A percentile compares a stretch with the other conserved stretches of the same genome.
Evolutionary conservation across 352 stramenopile genomes (phyloP).

Genomic region (Pythium vanterpoolii): DNA sequence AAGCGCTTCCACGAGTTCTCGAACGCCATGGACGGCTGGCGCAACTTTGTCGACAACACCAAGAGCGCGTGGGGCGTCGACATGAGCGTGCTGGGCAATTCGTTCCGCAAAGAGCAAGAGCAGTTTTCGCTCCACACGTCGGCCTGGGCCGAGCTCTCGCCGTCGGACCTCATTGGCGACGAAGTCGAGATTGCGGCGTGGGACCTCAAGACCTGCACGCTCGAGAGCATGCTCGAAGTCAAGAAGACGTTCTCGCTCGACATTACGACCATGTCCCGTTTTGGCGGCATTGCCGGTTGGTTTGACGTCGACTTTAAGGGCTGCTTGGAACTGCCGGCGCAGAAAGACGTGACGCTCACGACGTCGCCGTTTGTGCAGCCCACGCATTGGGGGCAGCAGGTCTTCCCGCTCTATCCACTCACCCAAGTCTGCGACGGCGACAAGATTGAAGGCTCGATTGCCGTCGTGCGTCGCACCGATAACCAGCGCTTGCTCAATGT

Average conservation of each 20-base stretch:
- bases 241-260: slow-evolving; percentile 65
- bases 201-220: slow-evolving; percentile 81
- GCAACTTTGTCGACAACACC: slow-evolving; percentile 89
- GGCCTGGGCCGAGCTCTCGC: slow-evolving; percentile 74
- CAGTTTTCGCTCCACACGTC: slow-evolving; percentile 87
- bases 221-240: slow-evolving; percentile 83
- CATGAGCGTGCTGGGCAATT: slow-evolving; percentile 91
- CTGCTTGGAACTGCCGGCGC: slow-evolving; percentile 63
- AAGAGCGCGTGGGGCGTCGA: slow-evolving; percentile 96
- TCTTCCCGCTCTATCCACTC: slow-evolving; percentile 80
- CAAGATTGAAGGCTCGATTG: slow-evolving; percentile 60
- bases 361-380: slow-evolving; percentile 90
- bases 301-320: slow-evolving; percentile 99
- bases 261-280: slow-evolving; percentile 86
- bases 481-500: slow-evolving; percentile 90
- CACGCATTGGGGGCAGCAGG: slow-evolving; percentile 87
- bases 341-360: slow-evolving; percentile 83
- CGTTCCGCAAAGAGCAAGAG: slow-evolving; percentile 87
- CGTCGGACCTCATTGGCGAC: slow-evolving; percentile 79
- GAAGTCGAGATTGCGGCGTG: slow-evolving; percentile 76
- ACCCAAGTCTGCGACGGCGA: slow-evolving; percentile 84
- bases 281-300: slow-evolving; percentile 96
- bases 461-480: slow-evolving; percentile 72
- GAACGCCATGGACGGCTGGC: slow-evolving; percentile 81
- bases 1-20: slow-evolving; percentile 86